phyloP scores from a whole-genome alignment of 2,329 filamentous ascomycete genomes.

The Fusarium sp. region DNA sequence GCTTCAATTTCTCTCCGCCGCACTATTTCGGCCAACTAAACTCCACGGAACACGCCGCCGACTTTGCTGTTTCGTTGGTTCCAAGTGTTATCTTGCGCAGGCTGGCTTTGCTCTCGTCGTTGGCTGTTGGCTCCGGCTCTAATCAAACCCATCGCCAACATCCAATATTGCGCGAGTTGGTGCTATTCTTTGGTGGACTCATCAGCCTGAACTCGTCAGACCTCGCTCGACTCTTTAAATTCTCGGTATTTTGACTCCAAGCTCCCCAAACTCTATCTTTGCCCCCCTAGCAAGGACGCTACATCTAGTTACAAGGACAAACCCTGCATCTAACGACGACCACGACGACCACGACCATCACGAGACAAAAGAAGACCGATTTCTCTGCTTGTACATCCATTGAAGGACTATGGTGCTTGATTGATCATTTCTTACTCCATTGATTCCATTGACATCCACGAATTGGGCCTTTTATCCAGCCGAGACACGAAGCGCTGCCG shows the following conservation, averaged over 20 bases:
- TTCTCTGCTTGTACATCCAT: constrained; percentile 7
- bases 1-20: constrained; percentile 18
- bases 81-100: constrained; percentile 4
- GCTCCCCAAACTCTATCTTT: constrained; percentile 18
- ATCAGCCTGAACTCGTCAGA: constrained; percentile 9
- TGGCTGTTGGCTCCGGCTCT: constrained; percentile 17
- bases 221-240: constrained; percentile 19
- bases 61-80: constrained; percentile 10
- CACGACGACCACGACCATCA: constrained; percentile 37
- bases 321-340: constrained; percentile 29
- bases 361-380: constrained; percentile 32
- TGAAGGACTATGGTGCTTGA: constrained; percentile 12
- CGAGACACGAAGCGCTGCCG: constrained; percentile 23
- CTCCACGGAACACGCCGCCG: constrained; percentile 10
- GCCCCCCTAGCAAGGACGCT: background rate
- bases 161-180: background rate
- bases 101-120: background rate
- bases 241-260: constrained; percentile 7
- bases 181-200: constrained; percentile 31
- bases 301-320: background rate
- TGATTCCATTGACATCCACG: constrained; percentile 21
- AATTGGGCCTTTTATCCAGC: constrained; percentile 13
- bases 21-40: constrained; percentile 20
- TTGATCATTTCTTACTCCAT: constrained; percentile 2
- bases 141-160: background rate